A percentile compares a stretch with the other conserved stretches of the same genome.
Evolutionary conservation across 371 early-diverging fungal genomes (phyloP).

Genomic region (Mortierella polycephala): DNA sequence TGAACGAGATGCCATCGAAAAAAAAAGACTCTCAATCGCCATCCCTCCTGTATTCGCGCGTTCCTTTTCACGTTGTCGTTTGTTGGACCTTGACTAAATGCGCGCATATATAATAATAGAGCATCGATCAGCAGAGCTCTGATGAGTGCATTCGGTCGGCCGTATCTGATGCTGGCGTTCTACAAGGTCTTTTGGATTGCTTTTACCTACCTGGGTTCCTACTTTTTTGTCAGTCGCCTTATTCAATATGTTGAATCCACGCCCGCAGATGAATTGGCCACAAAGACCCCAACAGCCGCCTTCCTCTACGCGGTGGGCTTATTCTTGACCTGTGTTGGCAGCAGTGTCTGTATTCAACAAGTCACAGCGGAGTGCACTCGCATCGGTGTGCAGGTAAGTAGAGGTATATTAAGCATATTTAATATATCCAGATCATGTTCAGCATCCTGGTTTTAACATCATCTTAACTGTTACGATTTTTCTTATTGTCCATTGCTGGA

Average conservation of each 20-base stretch:
- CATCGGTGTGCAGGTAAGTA: slow-evolving; percentile 66
- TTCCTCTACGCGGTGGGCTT: slow-evolving; percentile 61
- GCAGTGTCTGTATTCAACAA: slow-evolving; percentile 68
- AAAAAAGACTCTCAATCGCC: not conserved
- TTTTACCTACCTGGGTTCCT: slow-evolving; percentile 66
- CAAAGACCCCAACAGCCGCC: slow-evolving; percentile 42
- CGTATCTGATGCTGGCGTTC: slow-evolving; percentile 61
- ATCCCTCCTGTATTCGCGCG: slow-evolving; percentile 27
- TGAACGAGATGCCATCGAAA: no score
- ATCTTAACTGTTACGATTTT: not conserved
- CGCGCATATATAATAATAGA: slow-evolving; percentile 12
- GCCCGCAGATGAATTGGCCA: not conserved
- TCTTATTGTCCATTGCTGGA: slow-evolving; percentile 52
- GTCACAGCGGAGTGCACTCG: slow-evolving; percentile 64
- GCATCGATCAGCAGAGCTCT: slow-evolving; percentile 58
- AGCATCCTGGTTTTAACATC: not conserved
- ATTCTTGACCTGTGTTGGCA: slow-evolving; percentile 56
- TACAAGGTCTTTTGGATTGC: slow-evolving; percentile 71
- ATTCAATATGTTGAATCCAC: slow-evolving; percentile 53
- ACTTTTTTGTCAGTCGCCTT: slow-evolving; percentile 58
- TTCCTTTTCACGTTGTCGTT: not conserved
- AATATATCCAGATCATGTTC: not conserved
- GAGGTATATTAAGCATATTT: not conserved
- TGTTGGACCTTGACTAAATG: not conserved
- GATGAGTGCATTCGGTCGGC: slow-evolving; percentile 59